Percentiles rank a stretch among this genome's conserved stretches.
phyloP scores from a whole-genome alignment of 2,329 filamentous ascomycete species.

The Apiospora malaysiana region DNA sequence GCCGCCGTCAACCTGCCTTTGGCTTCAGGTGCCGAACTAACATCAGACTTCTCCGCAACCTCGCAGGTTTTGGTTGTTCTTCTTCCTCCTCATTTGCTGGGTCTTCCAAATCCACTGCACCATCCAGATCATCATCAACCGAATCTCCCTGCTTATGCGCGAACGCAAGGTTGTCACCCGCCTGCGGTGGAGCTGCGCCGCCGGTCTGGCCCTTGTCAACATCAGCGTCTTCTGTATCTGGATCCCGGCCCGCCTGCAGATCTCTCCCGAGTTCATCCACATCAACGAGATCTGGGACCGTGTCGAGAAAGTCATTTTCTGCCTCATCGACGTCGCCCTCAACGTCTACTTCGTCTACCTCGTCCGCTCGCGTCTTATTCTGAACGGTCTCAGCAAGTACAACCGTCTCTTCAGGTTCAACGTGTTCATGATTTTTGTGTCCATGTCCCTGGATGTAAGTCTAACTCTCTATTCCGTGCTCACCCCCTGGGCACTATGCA shows the following conservation, averaged over 20 bases:
- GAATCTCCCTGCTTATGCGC: slow-evolving; percentile 51
- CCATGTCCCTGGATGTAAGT: slow-evolving; percentile 44
- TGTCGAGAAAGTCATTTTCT: slow-evolving; percentile 49
- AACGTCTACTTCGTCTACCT: slow-evolving; percentile 51
- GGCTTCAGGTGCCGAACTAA: not conserved
- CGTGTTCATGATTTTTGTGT: slow-evolving; percentile 46
- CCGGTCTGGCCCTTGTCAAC: slow-evolving; percentile 51
- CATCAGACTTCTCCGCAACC: not conserved
- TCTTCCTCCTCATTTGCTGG: slow-evolving; percentile 35
- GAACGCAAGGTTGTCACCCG: slow-evolving; percentile 41
- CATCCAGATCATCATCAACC: slow-evolving; percentile 58
- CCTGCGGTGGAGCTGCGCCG: slow-evolving; percentile 49
- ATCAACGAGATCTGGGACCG: slow-evolving; percentile 53
- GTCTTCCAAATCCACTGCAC: slow-evolving; percentile 50
- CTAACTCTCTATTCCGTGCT: no score
- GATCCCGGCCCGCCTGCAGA: slow-evolving; percentile 49
- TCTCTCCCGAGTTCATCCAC: slow-evolving; percentile 39
- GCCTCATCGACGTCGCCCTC: slow-evolving; percentile 47
- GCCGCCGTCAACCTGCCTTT: not conserved
- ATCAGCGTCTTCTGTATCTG: slow-evolving; percentile 52
- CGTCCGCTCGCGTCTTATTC: slow-evolving; percentile 47
- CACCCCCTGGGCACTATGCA: no score
- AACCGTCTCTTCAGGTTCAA: slow-evolving; percentile 48
- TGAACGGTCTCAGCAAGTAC: slow-evolving; percentile 50
- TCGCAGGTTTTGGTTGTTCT: slow-evolving; percentile 22